phyloP scores from a whole-genome alignment of 306 rosid species.

The Aeschynomene evenia region DNA sequence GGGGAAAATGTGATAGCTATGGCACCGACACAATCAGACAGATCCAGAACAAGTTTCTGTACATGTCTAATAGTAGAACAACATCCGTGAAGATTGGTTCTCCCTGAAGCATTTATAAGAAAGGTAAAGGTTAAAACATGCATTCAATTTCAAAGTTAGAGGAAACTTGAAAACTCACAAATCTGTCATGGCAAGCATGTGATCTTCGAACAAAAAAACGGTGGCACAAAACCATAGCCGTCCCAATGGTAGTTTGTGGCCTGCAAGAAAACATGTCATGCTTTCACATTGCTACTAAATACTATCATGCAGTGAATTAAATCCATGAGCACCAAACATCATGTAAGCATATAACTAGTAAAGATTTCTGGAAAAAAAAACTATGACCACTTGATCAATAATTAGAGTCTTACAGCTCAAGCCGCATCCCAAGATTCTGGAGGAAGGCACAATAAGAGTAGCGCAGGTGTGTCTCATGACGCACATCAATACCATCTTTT shows the following conservation, averaged over 20 bases:
- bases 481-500: constrained; percentile 87
- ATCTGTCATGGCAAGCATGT: constrained; percentile 97
- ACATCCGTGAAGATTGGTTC: neutral
- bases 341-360: neutral
- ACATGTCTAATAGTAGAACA: constrained; percentile 15
- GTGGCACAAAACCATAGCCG: constrained; percentile 98
- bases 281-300: constrained; percentile 15
- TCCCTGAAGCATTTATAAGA: constrained; percentile 7
- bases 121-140: neutral
- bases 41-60: neutral
- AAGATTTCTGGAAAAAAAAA: neutral
- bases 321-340: constrained; percentile 1
- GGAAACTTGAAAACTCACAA: constrained; percentile 56
- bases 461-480: constrained; percentile 85
- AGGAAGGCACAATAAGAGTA: constrained; percentile 91
- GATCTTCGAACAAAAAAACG: constrained; percentile 88
- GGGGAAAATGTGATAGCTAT: neutral
- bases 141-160: constrained; percentile 14
- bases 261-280: constrained; percentile 49
- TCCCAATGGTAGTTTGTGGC: constrained; percentile 92
- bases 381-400: neutral
- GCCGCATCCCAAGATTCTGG: constrained; percentile 85
- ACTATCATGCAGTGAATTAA: neutral
- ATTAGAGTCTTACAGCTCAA: constrained; percentile 70
- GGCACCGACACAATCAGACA: neutral